A percentile compares a stretch with the other conserved stretches of the same genome.
Evolutionary conservation across 2,329 filamentous ascomycete species (phyloP).

Genomic region (Aspergillus pseudoglaucus): DNA sequence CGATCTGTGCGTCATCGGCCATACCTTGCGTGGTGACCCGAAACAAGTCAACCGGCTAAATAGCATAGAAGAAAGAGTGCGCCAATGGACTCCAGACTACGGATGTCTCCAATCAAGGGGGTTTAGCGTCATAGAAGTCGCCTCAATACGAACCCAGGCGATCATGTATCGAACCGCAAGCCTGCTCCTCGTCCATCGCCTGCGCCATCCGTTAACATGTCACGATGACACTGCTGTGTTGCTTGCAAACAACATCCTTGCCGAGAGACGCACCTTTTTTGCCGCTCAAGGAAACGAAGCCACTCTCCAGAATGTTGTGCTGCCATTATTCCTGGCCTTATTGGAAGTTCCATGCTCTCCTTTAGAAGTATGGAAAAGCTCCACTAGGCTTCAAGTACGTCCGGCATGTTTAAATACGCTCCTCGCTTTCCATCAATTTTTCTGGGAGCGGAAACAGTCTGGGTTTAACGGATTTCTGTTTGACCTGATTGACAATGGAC

Average conservation of each 20-base stretch:
- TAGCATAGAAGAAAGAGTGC: not conserved
- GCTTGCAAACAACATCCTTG: constrained; percentile 5
- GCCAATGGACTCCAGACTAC: constrained; percentile 1
- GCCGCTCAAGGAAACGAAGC: not conserved
- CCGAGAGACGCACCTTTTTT: constrained; percentile 3
- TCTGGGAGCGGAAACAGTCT: constrained; percentile 2
- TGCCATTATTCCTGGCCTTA: constrained; percentile 2
- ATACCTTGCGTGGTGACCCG: not conserved
- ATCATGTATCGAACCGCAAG: constrained; percentile 2
- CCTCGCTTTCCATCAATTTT: not conserved
- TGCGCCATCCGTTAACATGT: constrained; percentile 2
- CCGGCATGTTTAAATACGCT: constrained; percentile 2
- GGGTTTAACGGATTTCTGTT: not conserved
- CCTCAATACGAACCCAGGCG: constrained; percentile 5
- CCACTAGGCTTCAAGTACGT: constrained; percentile 1
- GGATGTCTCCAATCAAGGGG: not conserved
- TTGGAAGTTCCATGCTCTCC: constrained; percentile 1
- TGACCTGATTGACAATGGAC: constrained; percentile 1
- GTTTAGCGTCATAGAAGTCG: constrained; percentile 1
- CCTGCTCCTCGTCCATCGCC: constrained; percentile 5
- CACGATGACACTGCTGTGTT: not conserved
- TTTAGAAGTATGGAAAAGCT: constrained; percentile 1
- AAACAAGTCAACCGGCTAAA: not conserved
- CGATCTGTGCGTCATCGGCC: constrained; percentile 3
- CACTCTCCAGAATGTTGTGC: constrained; percentile 1